These are phyloP conservation scores for Amniculicola lignicola DNA, from an alignment of 495 filamentous ascomycete genomes.

Conservation along the genomic window DNA sequence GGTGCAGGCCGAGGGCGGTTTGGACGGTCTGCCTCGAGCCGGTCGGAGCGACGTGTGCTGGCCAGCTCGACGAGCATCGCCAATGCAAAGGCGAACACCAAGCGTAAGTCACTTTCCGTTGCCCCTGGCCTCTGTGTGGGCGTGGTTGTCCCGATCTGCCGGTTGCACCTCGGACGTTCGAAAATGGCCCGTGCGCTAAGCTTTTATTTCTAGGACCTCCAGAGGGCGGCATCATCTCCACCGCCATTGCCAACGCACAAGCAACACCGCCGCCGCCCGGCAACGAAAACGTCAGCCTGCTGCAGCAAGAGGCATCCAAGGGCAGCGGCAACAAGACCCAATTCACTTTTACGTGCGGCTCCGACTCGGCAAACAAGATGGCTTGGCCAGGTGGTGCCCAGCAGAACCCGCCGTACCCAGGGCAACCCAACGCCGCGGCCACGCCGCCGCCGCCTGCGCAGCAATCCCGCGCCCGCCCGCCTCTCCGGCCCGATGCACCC, in stretches of 20 bases:
- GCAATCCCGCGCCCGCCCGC: background rate
- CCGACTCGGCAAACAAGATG: slow-evolving; percentile 65
- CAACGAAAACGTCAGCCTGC: slow-evolving; percentile 70
- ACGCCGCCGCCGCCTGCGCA: slow-evolving; percentile 4
- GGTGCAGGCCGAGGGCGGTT: slow-evolving; percentile 78
- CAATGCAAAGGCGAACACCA: slow-evolving; percentile 38
- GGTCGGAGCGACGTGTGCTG: slow-evolving; percentile 65
- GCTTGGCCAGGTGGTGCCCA: slow-evolving; percentile 25
- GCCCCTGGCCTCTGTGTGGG: too few relatives aligned
- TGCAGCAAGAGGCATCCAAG: slow-evolving; percentile 65
- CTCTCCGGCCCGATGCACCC: slow-evolving; percentile 31
- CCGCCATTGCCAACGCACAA: slow-evolving; percentile 82
- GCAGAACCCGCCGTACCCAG: slow-evolving; percentile 18
- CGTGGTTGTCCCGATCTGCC: slow-evolving; percentile 22
- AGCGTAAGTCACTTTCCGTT: slow-evolving; percentile 20
- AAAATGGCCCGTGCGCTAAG: slow-evolving; percentile 41
- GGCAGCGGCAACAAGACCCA: slow-evolving; percentile 66
- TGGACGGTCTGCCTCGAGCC: slow-evolving; percentile 52
- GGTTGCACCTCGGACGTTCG: background rate
- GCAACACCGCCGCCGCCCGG: slow-evolving; percentile 55
- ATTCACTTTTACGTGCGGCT: slow-evolving; percentile 89
- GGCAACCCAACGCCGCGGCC: slow-evolving; percentile 16
- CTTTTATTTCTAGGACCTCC: slow-evolving; percentile 38
- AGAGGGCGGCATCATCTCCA: slow-evolving; percentile 73
- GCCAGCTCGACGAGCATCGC: slow-evolving; percentile 55